Conservation (phyloP, 371 early-diverging fungal genomes). For the Rhizopus arrhizus region DNA sequence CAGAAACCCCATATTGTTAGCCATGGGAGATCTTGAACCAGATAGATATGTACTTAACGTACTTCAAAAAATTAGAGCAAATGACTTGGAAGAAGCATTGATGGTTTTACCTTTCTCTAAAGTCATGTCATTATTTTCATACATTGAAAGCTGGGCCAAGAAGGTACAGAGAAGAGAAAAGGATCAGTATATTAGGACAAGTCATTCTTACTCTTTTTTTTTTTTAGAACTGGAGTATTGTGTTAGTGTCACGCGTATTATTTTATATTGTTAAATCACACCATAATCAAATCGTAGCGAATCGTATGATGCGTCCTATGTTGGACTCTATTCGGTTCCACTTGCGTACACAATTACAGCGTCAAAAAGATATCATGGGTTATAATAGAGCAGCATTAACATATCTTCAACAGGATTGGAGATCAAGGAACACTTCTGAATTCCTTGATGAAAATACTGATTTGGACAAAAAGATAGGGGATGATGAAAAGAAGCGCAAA, state of each 20-base stretch:
- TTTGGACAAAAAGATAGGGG: constrained; percentile 30
- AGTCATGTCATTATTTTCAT: constrained; percentile 73
- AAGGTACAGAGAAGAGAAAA: constrained; percentile 50
- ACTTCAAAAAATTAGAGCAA: constrained; percentile 74
- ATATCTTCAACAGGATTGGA: constrained; percentile 72
- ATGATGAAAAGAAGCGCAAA: constrained; percentile 75
- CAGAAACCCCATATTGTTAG: constrained; percentile 69
- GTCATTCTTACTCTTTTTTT: neutral
- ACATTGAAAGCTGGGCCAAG: constrained; percentile 78
- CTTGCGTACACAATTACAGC: constrained; percentile 63
- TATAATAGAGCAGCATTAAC: constrained; percentile 77
- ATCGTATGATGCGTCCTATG: constrained; percentile 74
- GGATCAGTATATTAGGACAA: no score
- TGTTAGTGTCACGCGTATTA: constrained; percentile 78
- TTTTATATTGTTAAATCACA: constrained; percentile 81
- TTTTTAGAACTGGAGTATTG: constrained; percentile 73
- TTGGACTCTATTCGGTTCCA: constrained; percentile 74
- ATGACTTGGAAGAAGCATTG: constrained; percentile 88
- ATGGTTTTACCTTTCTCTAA: constrained; percentile 83
- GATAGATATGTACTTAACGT: constrained; percentile 82
- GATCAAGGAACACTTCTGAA: constrained; percentile 70
- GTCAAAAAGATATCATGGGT: constrained; percentile 77
- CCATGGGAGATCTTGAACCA: constrained; percentile 70
- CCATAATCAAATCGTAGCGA: constrained; percentile 81
- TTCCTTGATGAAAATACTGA: constrained; percentile 68